Percentiles rank a stretch among this genome's conserved stretches.
phyloP scores from a whole-genome alignment of 2,329 filamentous ascomycete species.

The Cytospora leucostoma region DNA sequence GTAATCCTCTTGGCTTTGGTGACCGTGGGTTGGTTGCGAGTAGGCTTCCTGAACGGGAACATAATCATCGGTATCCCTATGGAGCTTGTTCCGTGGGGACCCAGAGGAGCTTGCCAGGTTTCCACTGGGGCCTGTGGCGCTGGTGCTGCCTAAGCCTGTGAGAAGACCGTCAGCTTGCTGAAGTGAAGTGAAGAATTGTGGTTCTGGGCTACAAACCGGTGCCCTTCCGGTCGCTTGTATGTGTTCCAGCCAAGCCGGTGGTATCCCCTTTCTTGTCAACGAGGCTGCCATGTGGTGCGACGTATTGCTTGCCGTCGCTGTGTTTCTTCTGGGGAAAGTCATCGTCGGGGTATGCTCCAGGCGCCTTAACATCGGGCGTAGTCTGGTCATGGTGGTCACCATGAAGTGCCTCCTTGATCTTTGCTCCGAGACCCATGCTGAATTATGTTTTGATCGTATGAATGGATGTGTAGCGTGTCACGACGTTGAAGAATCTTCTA shows the following conservation, averaged over 20 bases:
- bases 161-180: background rate
- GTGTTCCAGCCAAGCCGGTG: slow-evolving; percentile 9
- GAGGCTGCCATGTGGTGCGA: slow-evolving; percentile 21
- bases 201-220: background rate
- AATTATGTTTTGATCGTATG: background rate
- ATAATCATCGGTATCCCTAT: slow-evolving; percentile 20
- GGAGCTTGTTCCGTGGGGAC: slow-evolving; percentile 25
- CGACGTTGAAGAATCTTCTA: background rate
- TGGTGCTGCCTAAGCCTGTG: background rate
- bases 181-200: background rate
- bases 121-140: background rate
- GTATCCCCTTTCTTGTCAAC: slow-evolving; percentile 13
- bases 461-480: background rate
- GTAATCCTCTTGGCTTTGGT: background rate
- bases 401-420: slow-evolving; percentile 33
- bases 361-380: slow-evolving; percentile 20
- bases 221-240: background rate
- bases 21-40: background rate
- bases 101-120: slow-evolving; percentile 4
- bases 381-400: slow-evolving; percentile 28
- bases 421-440: slow-evolving; percentile 33
- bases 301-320: slow-evolving; percentile 16
- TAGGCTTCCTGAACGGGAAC: slow-evolving; percentile 14
- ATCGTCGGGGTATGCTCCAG: slow-evolving; percentile 29
- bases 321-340: slow-evolving; percentile 29